phyloP scores from a whole-genome alignment of 2,329 filamentous ascomycete species.

The Hypocrella siamensis region DNA sequence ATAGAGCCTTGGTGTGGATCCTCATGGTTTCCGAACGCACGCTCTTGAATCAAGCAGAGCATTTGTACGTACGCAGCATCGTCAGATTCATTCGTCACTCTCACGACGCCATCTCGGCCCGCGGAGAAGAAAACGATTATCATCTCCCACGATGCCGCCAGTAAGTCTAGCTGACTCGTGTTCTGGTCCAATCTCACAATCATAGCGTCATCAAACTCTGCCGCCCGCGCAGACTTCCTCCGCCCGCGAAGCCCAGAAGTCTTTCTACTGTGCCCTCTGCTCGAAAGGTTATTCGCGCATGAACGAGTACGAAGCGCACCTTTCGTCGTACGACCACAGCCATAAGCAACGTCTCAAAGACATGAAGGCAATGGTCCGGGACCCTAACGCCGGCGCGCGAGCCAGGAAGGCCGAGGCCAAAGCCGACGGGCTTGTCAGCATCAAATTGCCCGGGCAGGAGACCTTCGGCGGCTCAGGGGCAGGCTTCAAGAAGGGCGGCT shows the following conservation, averaged over 20 bases:
- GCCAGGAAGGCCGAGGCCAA: slow-evolving; percentile 57
- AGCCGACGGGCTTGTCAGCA: slow-evolving; percentile 51
- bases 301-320: slow-evolving; percentile 92
- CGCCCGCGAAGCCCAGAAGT: slow-evolving; percentile 61
- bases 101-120: not conserved
- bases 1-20: not conserved
- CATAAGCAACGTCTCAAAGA: slow-evolving; percentile 83
- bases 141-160: slow-evolving; percentile 32
- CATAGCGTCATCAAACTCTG: slow-evolving; percentile 39
- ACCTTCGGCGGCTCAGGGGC: slow-evolving; percentile 13
- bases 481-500: slow-evolving; percentile 52
- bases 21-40: not conserved
- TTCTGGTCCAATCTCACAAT: slow-evolving; percentile 16
- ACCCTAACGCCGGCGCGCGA: slow-evolving; percentile 48
- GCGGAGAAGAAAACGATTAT: not conserved
- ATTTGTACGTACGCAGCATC: no score
- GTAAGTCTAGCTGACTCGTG: slow-evolving; percentile 24
- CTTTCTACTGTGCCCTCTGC: slow-evolving; percentile 78
- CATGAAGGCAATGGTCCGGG: slow-evolving; percentile 70
- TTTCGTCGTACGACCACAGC: slow-evolving; percentile 86
- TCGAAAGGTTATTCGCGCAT: slow-evolving; percentile 89
- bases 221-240: slow-evolving; percentile 42
- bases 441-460: slow-evolving; percentile 37
- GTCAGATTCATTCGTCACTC: not conserved
- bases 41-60: no score